Evolutionary conservation across 2,329 filamentous ascomycete species (phyloP), one percentile per base, ranked within the genome.

Genomic region (Paraconiothyrium brasiliense): DNA sequence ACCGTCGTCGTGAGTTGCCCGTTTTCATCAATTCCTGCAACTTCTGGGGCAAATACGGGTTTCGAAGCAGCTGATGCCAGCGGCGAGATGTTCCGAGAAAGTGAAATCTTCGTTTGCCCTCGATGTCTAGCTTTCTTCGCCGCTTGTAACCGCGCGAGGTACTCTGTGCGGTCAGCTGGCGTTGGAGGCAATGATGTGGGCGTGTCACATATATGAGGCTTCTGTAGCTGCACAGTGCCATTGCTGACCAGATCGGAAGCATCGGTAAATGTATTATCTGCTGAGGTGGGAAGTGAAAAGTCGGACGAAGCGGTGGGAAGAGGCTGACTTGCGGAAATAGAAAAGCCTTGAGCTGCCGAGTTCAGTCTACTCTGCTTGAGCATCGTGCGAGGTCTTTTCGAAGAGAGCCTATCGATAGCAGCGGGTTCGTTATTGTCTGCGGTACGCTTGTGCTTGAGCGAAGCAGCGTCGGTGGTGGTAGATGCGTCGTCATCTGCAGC

Each of bases 101-200:
- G 61, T n/a, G 65, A 70, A 13, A 60, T 52, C 39, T 74, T 75
- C 24, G 65, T 59, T 11, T 59, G 64, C 22, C 62, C 64, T 46
- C 65, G 60, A 60, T 74, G 69, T 56, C 89, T 91, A 37, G 87
- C 86, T 55, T 85, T 85, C 75, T 92, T 93, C 1, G 87, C 88
- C n/a, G 91, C 91, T 58, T 93, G 83, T 58, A 93, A 84, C 51
- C 90, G 87, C 4, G 91, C 91, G 62, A 94, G 92, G 46, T 92
- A 87, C 66, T 93, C 91, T 68, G 92, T 92, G 24, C 92, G 85
- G 71, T 91, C 88, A 65, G 91, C 83, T 13, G 85, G 71, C 9
- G 68, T 71, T 4, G 67, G 63, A 14, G 82, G 64, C 27, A 30
- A 30, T 30, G 27, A 30, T 30, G 27, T 30, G 27, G 27, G 27